A percentile compares a stretch with the other conserved stretches of the same genome.
Evolutionary conservation across 257 asterid genomes (phyloP).

Genomic region (Penstemon eatonii): DNA sequence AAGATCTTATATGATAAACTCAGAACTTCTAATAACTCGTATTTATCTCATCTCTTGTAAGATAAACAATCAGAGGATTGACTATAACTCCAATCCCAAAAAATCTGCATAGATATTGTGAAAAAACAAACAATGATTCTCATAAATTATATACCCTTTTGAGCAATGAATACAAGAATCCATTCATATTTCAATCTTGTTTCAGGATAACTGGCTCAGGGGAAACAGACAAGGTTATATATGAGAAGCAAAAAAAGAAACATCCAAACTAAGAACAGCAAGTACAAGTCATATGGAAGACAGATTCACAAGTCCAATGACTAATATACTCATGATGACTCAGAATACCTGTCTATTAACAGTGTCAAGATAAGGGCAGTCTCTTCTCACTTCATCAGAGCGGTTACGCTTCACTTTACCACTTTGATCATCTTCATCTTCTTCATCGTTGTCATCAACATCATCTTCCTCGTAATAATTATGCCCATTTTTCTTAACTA

Average conservation of each 20-base stretch:
- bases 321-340: slow-evolving; percentile 8
- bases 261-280: neutral
- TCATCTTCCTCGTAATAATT: slow-evolving; percentile 36
- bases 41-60: neutral
- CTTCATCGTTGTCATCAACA: slow-evolving; percentile 39
- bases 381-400: slow-evolving; percentile 73
- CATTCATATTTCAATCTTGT: neutral
- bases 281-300: too few relatives aligned
- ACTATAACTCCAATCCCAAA: neutral
- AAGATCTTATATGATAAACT: too few relatives aligned
- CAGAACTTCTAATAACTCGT: too few relatives aligned
- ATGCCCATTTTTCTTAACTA: slow-evolving; percentile 33
- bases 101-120: neutral
- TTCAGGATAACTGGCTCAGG: neutral
- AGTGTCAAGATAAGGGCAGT: slow-evolving; percentile 95
- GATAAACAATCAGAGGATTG: neutral
- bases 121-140: neutral
- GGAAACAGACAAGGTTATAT: slow-evolving; percentile 3
- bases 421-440: slow-evolving; percentile 28
- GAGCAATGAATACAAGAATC: neutral
- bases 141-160: neutral
- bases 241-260: neutral
- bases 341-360: slow-evolving; percentile 86
- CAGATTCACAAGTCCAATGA: slow-evolving; percentile 1
- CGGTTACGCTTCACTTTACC: slow-evolving; percentile 51